Percentiles rank a stretch among this genome's conserved stretches.
These are phyloP conservation scores for Globisporangium nunn DNA, from an alignment of 352 stramenopile species.

Conservation along the genomic window DNA sequence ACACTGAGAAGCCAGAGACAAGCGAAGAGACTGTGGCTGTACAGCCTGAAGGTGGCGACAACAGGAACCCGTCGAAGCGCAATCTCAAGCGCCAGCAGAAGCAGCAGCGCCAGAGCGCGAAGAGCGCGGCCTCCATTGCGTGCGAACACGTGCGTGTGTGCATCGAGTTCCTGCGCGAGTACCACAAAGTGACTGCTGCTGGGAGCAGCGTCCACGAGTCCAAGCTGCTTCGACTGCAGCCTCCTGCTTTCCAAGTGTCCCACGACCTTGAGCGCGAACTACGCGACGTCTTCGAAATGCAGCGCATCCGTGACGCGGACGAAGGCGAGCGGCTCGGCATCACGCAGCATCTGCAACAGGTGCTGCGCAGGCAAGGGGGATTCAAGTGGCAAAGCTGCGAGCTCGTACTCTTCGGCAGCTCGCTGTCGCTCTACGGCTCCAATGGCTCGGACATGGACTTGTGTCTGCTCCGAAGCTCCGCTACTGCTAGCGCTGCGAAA, in stretches of 20 bases:
- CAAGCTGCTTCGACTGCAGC: not conserved
- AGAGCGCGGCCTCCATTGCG: slow-evolving; percentile 2
- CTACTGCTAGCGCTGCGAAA: not conserved
- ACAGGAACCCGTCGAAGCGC: slow-evolving; percentile 8
- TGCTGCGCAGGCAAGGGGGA: slow-evolving; percentile 26
- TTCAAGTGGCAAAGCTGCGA: slow-evolving; percentile 48
- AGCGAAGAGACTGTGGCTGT: not conserved
- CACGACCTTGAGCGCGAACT: slow-evolving; percentile 24
- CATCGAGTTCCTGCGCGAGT: slow-evolving; percentile 36
- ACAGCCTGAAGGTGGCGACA: not conserved
- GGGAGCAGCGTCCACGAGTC: not conserved
- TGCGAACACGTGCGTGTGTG: slow-evolving; percentile 42
- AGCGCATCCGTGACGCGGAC: slow-evolving; percentile 35
- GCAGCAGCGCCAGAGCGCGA: slow-evolving; percentile 4
- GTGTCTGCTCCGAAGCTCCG: slow-evolving; percentile 37
- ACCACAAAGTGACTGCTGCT: slow-evolving; percentile 3
- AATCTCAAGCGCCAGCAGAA: slow-evolving; percentile 20
- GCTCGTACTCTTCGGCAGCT: slow-evolving; percentile 69
- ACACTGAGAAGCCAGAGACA: not conserved
- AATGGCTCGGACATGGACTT: slow-evolving; percentile 71
- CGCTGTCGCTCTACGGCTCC: slow-evolving; percentile 66
- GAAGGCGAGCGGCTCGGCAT: slow-evolving; percentile 33
- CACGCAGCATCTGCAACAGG: slow-evolving; percentile 33
- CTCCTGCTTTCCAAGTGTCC: not conserved
- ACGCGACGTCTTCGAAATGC: slow-evolving; percentile 30